Percentiles rank a stretch among this genome's conserved stretches.
Evolutionary conservation across 2,329 filamentous ascomycete species (phyloP).

Genomic region (Clarireedia paspali): DNA sequence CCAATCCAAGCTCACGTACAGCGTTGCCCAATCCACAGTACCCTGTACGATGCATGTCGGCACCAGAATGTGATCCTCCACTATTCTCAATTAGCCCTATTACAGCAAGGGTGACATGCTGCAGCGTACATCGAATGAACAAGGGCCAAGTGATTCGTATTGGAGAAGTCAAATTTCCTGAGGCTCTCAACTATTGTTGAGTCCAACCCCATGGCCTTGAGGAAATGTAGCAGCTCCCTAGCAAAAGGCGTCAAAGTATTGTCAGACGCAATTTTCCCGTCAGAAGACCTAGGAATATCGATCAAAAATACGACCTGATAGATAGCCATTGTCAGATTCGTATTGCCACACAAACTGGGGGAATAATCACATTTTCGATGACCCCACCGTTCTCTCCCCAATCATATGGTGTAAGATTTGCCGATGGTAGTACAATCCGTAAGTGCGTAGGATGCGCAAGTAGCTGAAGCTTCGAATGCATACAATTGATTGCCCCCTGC

Average conservation of each 20-base stretch:
- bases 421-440: constrained; percentile 77
- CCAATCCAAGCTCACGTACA: constrained; percentile 55
- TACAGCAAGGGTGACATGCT: not conserved
- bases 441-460: constrained; percentile 70
- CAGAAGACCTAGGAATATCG: constrained; percentile 60
- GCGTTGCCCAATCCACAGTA: constrained; percentile 66
- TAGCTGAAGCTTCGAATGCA: constrained; percentile 93
- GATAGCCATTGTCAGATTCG: not conserved
- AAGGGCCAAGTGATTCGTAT: constrained; percentile 66
- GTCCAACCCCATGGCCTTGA: constrained; percentile 39
- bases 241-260: constrained; percentile 48
- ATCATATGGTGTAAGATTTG: constrained; percentile 78
- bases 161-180: constrained; percentile 71
- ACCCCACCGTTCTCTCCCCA: constrained; percentile 59
- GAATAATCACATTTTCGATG: constrained; percentile 68
- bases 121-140: constrained; percentile 72
- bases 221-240: constrained; percentile 48
- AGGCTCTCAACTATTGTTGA: constrained; percentile 60
- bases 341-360: not conserved
- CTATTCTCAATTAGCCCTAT: constrained; percentile 29
- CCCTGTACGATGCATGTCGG: constrained; percentile 49
- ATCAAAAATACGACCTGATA: constrained; percentile 7
- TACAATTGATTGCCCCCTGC: constrained; percentile 60
- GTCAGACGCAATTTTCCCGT: constrained; percentile 16
- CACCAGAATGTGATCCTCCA: constrained; percentile 47